phyloP scores from a whole-genome alignment of 805 yeast genomes.

The Metschnikowia dekortorum region DNA sequence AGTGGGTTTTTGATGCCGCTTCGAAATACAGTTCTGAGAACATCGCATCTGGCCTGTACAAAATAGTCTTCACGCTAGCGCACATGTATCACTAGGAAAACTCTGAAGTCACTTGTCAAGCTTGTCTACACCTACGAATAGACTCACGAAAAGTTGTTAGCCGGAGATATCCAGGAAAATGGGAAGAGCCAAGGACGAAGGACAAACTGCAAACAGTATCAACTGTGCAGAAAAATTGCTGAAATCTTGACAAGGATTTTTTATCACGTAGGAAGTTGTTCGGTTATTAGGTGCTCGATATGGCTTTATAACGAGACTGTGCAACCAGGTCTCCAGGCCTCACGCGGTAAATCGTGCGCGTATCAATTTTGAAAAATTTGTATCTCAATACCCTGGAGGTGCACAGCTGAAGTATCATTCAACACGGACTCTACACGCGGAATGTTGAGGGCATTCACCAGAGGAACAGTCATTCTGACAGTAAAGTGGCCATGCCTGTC shows the following conservation, averaged over 20 bases:
- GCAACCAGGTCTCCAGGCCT: neutral
- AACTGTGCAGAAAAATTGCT: neutral
- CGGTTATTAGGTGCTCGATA: too few relatives aligned
- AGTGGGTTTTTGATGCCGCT: too few relatives aligned
- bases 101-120: too few relatives aligned
- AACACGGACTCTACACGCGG: constrained; percentile 2
- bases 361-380: constrained; percentile 5
- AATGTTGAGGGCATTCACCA: constrained; percentile 16
- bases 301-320: neutral
- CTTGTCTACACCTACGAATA: too few relatives aligned
- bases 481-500: constrained; percentile 6
- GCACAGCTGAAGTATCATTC: neutral
- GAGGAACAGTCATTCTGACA: constrained; percentile 6
- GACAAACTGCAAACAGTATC: neutral
- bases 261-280: neutral
- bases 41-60: too few relatives aligned
- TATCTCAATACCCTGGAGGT: neutral
- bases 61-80: too few relatives aligned
- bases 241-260: neutral
- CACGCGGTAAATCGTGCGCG: constrained; percentile 1
- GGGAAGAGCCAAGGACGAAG: too few relatives aligned
- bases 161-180: too few relatives aligned
- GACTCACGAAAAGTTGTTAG: too few relatives aligned
- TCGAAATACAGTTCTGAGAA: too few relatives aligned
- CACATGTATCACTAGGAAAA: too few relatives aligned